phyloP scores from a whole-genome alignment of 2,329 filamentous ascomycete species.

The Microdochium bolleyi region DNA sequence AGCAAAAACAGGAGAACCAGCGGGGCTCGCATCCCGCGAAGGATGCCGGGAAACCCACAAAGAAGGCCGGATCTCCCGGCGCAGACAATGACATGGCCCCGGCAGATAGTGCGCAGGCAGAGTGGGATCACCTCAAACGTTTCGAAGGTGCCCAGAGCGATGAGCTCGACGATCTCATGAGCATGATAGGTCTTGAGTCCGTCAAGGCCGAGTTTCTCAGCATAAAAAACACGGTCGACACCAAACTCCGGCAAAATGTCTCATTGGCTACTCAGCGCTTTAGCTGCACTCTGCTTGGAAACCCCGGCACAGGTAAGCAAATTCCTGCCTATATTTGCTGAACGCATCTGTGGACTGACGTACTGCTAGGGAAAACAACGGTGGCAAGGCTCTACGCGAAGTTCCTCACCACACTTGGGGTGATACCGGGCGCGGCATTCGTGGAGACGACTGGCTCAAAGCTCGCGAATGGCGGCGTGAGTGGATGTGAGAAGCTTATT shows the following conservation, averaged over 20 bases:
- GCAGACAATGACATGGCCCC: not conserved
- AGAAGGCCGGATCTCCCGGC: not conserved
- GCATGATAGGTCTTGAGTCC: conserved; percentile 53
- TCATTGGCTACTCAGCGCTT: conserved; percentile 51
- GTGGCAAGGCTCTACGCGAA: conserved; percentile 63
- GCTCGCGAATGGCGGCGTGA: conserved; percentile 55
- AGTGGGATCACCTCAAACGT: conserved; percentile 13
- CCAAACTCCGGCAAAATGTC: conserved; percentile 43
- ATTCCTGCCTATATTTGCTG: not conserved
- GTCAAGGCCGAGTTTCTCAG: conserved; percentile 50
- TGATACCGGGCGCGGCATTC: conserved; percentile 52
- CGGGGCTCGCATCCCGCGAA: not conserved
- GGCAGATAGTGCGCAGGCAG: not conserved
- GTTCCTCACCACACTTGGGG: conserved; percentile 54
- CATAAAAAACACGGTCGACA: conserved; percentile 54
- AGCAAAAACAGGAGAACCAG: not conserved
- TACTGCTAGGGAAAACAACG: conserved; percentile 57
- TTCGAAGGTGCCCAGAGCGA: conserved; percentile 38
- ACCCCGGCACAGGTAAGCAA: conserved; percentile 63
- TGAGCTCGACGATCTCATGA: conserved; percentile 52
- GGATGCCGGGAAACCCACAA: not conserved
- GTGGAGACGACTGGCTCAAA: conserved; percentile 61
- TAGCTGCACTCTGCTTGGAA: conserved; percentile 57
- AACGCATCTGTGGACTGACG: not conserved
- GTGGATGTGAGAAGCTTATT: conserved; percentile 47